Base-by-base conservation (phyloP, 345 rosid species). In the Kandelia obovata region DNA sequence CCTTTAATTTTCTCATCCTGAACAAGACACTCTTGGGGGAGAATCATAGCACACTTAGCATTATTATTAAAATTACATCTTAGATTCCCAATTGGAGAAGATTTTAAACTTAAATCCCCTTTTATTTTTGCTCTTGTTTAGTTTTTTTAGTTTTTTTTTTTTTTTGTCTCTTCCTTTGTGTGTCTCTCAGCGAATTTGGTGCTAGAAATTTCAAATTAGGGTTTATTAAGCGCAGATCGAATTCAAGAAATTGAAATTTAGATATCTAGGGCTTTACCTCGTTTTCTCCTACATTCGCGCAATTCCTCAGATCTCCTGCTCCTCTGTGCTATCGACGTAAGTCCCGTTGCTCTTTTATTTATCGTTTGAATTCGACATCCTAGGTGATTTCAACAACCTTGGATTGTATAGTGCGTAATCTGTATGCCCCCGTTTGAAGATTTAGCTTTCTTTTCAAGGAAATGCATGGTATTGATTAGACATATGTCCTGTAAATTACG, bases 131-230 rank as follows among this genome's bases (percentile, higher is more conserved):
- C 19, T 59, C 62, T 62, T 56, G 53, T 71, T 27, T 30, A 47
- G 66, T 35, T 28, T 49, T 27, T 47, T 21, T 21, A 21, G 21
- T 21, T 21, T 21, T 21, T 21, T 21, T 21, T 28, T 3, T 28
- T 28, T 2, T 28, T 28, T 28, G 39, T 21, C 6, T 16, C 51
- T 9, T 30, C 6, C 13, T 35, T 27, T 57, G 37, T 57, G 37
- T 21, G 31, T 21, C 39, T 21, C 39, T 39, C 56, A 43, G 63
- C 37, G 37, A 55, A 35, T 47, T 32, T 56, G 27, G 62, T 56
- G 67, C 53, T 61, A 58, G 70, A 26, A 73, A 64, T 63, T 74
- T 61, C 75, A 67, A 62, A 47, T 35, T 72, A 58, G 89, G 87
- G 81, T 78, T 81, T 81, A 70, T 72, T 77, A 68, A 66, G 57